Evolutionary conservation across 805 yeast species (phyloP).

Genomic region (Yamadazyma nakazawae): DNA sequence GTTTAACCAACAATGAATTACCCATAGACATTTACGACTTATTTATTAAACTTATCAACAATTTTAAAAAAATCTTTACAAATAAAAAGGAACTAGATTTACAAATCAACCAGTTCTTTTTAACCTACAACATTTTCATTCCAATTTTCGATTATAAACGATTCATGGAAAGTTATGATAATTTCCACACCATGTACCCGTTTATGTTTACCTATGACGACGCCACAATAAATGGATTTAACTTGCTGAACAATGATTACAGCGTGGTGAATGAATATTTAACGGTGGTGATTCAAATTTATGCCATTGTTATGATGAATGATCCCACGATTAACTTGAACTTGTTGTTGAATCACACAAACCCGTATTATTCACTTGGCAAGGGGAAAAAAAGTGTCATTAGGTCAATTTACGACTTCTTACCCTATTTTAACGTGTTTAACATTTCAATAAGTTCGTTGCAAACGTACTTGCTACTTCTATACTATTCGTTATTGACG

Average conservation of each 20-base stretch:
- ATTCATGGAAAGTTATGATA: slow-evolving; percentile 51
- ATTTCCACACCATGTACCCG: slow-evolving; percentile 46
- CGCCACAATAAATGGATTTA: slow-evolving; percentile 46
- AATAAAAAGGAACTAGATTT: slow-evolving; percentile 42
- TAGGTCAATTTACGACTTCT: slow-evolving; percentile 42
- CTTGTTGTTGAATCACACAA: slow-evolving; percentile 34
- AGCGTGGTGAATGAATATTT: slow-evolving; percentile 40
- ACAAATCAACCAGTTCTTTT: slow-evolving; percentile 46
- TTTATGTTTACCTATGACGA: slow-evolving; percentile 46
- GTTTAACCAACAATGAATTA: slow-evolving; percentile 20
- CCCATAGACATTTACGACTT: slow-evolving; percentile 42
- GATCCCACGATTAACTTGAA: slow-evolving; percentile 44
- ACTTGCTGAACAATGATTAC: slow-evolving; percentile 44
- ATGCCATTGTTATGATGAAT: slow-evolving; percentile 51
- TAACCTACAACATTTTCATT: slow-evolving; percentile 50
- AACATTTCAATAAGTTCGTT: slow-evolving; percentile 46
- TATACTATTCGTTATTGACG: slow-evolving; percentile 45
- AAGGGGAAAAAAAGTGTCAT: slow-evolving; percentile 23
- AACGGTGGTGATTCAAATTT: slow-evolving; percentile 46
- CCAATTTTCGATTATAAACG: slow-evolving; percentile 54
- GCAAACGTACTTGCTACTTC: slow-evolving; percentile 48
- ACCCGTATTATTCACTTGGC: slow-evolving; percentile 26
- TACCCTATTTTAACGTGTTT: slow-evolving; percentile 47
- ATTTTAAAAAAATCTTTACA: slow-evolving; percentile 38
- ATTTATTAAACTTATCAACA: slow-evolving; percentile 42